phyloP scores from a whole-genome alignment of 257 asterid genomes.

The Osmanthus fragrans region DNA sequence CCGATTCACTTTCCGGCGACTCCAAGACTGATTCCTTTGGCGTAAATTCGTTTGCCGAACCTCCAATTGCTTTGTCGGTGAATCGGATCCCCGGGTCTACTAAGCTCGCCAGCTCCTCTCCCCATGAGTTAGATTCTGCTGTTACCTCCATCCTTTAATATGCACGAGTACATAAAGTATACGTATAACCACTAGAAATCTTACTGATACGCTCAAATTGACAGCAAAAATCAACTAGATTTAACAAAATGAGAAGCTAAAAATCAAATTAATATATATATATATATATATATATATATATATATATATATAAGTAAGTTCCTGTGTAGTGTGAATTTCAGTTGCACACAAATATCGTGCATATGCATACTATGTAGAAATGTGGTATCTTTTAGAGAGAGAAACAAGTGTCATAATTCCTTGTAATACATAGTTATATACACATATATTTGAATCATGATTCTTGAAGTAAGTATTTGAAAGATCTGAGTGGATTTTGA shows the following conservation, averaged over 20 bases:
- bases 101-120: conserved; percentile 73
- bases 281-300: background rate
- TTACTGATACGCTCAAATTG: background rate
- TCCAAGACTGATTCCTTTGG: conserved; percentile 16
- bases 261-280: background rate
- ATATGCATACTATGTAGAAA: background rate
- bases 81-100: conserved; percentile 62
- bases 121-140: conserved; percentile 61
- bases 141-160: conserved; percentile 50
- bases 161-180: conserved; percentile 17
- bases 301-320: background rate
- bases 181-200: background rate
- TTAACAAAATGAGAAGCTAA: background rate
- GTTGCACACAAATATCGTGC: background rate
- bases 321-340: background rate
- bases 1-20: conserved; percentile 22
- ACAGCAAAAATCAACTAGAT: background rate
- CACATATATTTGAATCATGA: background rate
- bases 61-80: conserved; percentile 36
- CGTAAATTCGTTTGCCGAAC: conserved; percentile 36
- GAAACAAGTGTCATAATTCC: background rate
- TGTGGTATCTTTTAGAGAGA: background rate
- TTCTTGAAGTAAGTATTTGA: background rate
- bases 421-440: background rate
- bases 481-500: background rate